These are phyloP conservation scores for Luffa acutangula DNA, from an alignment of 306 rosid genomes.

Conservation along the genomic window DNA sequence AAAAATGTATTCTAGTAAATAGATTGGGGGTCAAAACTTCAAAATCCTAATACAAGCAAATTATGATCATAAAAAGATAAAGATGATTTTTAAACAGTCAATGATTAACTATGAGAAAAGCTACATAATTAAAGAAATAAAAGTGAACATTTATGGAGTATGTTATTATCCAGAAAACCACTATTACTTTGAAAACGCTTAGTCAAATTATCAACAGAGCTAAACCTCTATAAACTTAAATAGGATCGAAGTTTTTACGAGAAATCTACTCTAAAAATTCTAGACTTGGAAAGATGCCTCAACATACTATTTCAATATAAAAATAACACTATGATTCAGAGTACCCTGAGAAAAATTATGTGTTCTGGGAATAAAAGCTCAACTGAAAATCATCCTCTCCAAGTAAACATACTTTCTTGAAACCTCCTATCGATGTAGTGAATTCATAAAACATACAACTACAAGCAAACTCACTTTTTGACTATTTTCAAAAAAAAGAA, in stretches of 20 bases:
- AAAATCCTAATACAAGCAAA: slow-evolving; percentile 49
- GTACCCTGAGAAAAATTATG: background rate
- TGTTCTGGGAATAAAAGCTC: background rate
- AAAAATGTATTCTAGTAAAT: background rate
- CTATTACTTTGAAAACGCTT: background rate
- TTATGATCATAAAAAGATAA: background rate
- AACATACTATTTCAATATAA: background rate
- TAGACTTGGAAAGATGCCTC: background rate
- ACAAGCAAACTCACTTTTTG: no score
- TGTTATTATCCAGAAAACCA: background rate
- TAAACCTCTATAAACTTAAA: background rate
- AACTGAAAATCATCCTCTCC: no score
- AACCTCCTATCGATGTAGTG: no score
- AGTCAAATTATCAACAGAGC: background rate
- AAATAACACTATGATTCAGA: background rate
- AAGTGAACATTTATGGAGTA: background rate
- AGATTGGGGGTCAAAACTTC: slow-evolving; percentile 86
- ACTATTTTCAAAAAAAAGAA: no score
- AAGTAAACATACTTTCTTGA: no score
- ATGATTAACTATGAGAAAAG: background rate
- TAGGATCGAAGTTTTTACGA: background rate
- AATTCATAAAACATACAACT: no score
- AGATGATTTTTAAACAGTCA: background rate
- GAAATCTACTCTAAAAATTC: background rate
- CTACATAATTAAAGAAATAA: background rate